Evolutionary conservation across 169 alveolate genomes (phyloP).

Genomic region (Neospora caninum): DNA sequence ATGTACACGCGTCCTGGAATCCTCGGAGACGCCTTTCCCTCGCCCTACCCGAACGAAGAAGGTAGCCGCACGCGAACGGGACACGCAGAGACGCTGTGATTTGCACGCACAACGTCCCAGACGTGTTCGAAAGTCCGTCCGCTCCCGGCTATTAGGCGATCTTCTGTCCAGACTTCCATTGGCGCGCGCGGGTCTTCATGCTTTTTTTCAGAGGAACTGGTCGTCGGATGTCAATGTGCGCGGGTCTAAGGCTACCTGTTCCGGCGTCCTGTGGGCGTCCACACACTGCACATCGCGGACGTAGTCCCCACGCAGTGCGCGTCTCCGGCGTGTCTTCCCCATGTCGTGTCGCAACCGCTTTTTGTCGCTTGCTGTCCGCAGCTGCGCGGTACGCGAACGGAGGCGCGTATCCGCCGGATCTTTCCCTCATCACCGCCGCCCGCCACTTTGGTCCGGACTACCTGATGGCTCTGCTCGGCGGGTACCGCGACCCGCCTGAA

Average conservation of each 20-base stretch:
- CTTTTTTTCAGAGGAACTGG: no score
- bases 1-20: conserved; percentile 89
- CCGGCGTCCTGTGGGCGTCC: no score
- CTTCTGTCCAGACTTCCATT: no score
- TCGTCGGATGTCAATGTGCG: no score
- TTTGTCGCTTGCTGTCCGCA: conserved; percentile 17
- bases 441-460: conserved; percentile 94
- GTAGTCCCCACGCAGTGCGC: no score
- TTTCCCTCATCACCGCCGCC: conserved; percentile 92
- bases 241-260: no score
- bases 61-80: not conserved
- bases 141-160: no score
- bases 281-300: no score
- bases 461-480: conserved; percentile 92
- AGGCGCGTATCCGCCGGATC: conserved; percentile 96
- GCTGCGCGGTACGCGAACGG: conserved; percentile 96
- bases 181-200: no score
- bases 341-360: not conserved
- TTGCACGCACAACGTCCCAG: no score
- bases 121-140: no score
- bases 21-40: conserved; percentile 86
- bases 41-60: conserved; percentile 88
- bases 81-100: not conserved
- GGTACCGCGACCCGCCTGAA: conserved; percentile 95
- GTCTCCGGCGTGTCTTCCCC: no score